Evolutionary conservation across 2,329 filamentous ascomycete genomes (phyloP).

Genomic region (Didymella lethalis): DNA sequence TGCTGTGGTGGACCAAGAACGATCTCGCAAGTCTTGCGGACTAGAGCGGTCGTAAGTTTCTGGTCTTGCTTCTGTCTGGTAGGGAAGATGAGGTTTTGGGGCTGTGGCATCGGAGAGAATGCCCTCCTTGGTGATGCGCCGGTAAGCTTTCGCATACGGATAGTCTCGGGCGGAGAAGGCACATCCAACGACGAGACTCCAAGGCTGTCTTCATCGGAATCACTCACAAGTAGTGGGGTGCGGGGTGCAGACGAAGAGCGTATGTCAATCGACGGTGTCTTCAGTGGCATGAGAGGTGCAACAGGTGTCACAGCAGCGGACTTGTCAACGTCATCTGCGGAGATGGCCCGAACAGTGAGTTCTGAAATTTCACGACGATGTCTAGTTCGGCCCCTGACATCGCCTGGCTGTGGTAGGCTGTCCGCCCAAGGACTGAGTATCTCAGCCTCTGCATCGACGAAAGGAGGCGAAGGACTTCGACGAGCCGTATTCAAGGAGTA

Average conservation of each 20-base stretch:
- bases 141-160: conserved; percentile 52
- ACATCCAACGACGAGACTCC: conserved; percentile 50
- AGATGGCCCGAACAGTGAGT: conserved; percentile 43
- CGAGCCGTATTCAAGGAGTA: conserved; percentile 43
- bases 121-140: conserved; percentile 66
- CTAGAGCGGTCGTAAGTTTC: conserved; percentile 63
- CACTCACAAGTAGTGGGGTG: conserved; percentile 56
- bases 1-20: conserved; percentile 82
- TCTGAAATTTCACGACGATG: conserved; percentile 50
- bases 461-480: conserved; percentile 31
- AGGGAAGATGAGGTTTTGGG: conserved; percentile 70
- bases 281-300: conserved; percentile 26
- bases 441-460: conserved; percentile 42
- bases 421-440: conserved; percentile 42
- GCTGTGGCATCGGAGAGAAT: conserved; percentile 72
- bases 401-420: conserved; percentile 22
- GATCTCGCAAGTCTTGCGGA: conserved; percentile 79
- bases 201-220: conserved; percentile 55
- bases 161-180: conserved; percentile 51
- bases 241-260: conserved; percentile 48
- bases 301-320: conserved; percentile 36
- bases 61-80: conserved; percentile 49
- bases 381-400: conserved; percentile 38
- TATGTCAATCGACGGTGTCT: conserved; percentile 31
- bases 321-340: conserved; percentile 25